Base-by-base conservation (phyloP, 345 rosid genomes). In the Viola odorata region DNA sequence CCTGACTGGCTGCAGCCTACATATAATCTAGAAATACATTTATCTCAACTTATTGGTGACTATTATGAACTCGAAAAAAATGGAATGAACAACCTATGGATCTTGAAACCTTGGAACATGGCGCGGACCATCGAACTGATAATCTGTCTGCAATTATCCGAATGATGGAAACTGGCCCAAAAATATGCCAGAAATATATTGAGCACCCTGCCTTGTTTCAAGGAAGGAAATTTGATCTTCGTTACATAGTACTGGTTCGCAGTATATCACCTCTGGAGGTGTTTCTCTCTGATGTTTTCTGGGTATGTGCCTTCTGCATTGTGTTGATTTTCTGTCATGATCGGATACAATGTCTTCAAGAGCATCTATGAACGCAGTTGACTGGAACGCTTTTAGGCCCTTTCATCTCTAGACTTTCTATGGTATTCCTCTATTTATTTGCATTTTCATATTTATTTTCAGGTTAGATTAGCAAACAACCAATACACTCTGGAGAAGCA, bases 51-150 rank as follows among this genome's bases (percentile, higher is more conserved):
- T 64, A 85, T 91, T 53, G 98, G 98, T 23, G 92, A 91, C 79
- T 87, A 87, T 67, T 78, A 37, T 56, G 62, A 71, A 52, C 92
- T 89, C 50, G 60, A 82, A 70, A 82, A 81, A 68, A 83, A 82
- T 72, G 78, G 85, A 12, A 62, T 61, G 44, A 66, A 87, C 80
- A 89, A 91, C 70, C 67, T 91, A 7, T 91, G 98, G 96, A 91
- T 91, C 76, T 81, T 89, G 76, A 91, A 89, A 77, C 98, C 98
- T 37, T 91, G 96, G 98, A 91, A 91, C 73, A 91, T 91, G 98
- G 98, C 98, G 32, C 83, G 98, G 45, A 87, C 98, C 23, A 85
- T 91, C 54, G 98, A 91, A 91, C 85, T 4, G 87, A 78, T 58
- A 82, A 84, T 69, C 64, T 87, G 74, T 73, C 92, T 66, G 91